phyloP scores from a whole-genome alignment of 2,329 filamentous ascomycete genomes.

The Sporothrix pseudoabietina region DNA sequence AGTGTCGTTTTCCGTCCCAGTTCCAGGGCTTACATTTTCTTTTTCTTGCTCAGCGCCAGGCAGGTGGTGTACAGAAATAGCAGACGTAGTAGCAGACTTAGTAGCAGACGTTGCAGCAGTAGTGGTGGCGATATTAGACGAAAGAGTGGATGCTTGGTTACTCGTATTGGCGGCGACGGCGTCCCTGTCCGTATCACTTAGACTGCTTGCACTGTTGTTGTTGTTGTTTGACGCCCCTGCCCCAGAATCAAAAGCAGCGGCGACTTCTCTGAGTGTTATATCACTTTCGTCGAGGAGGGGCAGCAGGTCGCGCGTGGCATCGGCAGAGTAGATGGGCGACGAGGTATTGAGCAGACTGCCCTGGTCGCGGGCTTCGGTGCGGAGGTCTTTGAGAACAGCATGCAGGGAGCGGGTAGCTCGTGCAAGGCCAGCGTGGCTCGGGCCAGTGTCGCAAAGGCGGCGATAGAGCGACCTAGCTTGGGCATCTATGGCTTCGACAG shows the following conservation, averaged over 20 bases:
- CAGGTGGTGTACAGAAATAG: neutral
- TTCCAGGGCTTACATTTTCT: constrained; percentile 40
- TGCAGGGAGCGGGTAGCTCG: constrained; percentile 56
- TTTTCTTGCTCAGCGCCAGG: neutral
- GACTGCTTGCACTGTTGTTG: constrained; percentile 25
- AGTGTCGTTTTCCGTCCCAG: constrained; percentile 39
- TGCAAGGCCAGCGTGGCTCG: constrained; percentile 54
- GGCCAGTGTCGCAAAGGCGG: constrained; percentile 53
- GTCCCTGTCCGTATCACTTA: neutral
- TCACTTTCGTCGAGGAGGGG: constrained; percentile 59
- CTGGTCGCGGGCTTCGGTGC: constrained; percentile 58
- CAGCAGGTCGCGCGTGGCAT: constrained; percentile 54
- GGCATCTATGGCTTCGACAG: constrained; percentile 57
- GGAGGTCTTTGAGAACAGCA: constrained; percentile 59
- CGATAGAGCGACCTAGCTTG: constrained; percentile 59
- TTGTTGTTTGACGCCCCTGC: constrained; percentile 2
- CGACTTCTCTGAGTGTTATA: constrained; percentile 57
- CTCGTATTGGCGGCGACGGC: constrained; percentile 15
- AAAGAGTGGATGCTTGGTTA: constrained; percentile 31
- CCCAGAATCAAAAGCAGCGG: constrained; percentile 48
- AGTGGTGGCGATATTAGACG: neutral
- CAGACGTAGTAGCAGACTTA: neutral
- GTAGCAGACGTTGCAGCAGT: neutral
- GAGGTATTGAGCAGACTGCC: constrained; percentile 57
- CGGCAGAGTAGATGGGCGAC: constrained; percentile 39